Conservation (phyloP, 106 monocot species). For the Dendrobium catenatum region DNA sequence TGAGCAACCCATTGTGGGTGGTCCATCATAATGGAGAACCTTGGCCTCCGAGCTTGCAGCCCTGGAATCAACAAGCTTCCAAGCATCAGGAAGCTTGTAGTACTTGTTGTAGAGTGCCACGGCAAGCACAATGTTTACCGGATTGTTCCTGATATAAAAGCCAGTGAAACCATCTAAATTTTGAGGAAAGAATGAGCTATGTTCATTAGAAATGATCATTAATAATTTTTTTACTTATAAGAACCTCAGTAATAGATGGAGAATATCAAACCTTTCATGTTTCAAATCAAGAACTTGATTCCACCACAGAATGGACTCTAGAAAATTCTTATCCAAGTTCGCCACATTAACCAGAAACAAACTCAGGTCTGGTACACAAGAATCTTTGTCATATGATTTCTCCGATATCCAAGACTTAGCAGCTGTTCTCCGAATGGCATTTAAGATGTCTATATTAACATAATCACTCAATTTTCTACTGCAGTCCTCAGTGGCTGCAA, state of each 20-base stretch:
- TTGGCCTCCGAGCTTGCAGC: constrained; percentile 14
- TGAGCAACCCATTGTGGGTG: constrained; percentile 37
- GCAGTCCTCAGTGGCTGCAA: constrained; percentile 60
- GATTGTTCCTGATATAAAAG: constrained; percentile 28
- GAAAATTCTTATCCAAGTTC: constrained; percentile 30
- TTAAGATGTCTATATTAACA: constrained; percentile 53
- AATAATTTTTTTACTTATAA: too few relatives aligned
- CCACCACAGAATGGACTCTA: constrained; percentile 69
- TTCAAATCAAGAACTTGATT: constrained; percentile 40
- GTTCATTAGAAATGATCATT: too few relatives aligned
- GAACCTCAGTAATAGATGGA: too few relatives aligned
- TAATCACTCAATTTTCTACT: constrained; percentile 43
- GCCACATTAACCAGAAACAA: constrained; percentile 48
- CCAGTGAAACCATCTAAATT: background rate
- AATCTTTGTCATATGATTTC: constrained; percentile 51
- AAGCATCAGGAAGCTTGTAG: constrained; percentile 45
- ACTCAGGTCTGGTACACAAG: constrained; percentile 55
- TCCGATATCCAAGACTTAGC: constrained; percentile 59
- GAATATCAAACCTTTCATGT: constrained; percentile 29
- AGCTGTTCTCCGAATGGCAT: constrained; percentile 70
- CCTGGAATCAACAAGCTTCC: constrained; percentile 28
- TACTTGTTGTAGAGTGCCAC: constrained; percentile 50
- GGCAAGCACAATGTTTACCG: constrained; percentile 25
- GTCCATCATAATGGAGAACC: constrained; percentile 53
- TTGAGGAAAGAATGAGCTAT: too few relatives aligned